Conservation (phyloP, 768 basidiomycete genomes). For the Amanita polypyramis region DNA sequence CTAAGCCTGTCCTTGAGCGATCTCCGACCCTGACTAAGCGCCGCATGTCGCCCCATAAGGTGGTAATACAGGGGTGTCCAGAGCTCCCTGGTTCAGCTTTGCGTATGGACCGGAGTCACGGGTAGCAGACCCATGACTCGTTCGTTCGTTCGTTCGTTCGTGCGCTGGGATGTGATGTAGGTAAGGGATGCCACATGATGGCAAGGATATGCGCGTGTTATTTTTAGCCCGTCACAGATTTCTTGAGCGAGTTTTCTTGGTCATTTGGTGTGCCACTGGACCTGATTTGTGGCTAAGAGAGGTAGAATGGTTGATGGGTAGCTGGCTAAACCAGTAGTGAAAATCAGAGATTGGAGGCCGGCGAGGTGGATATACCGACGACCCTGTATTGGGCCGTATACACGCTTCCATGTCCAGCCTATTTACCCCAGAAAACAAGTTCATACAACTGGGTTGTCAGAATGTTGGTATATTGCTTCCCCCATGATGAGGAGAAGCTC, state of each 20-base stretch:
- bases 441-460: neutral
- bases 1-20: too few species aligned
- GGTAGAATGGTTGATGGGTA: neutral
- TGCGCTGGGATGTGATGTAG: neutral
- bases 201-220: neutral
- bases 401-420: neutral
- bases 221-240: neutral
- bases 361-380: neutral
- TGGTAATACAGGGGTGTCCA: neutral
- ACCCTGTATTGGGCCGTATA: neutral
- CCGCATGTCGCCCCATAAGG: neutral
- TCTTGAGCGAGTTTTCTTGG: neutral
- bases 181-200: neutral
- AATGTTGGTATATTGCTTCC: neutral
- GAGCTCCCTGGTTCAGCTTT: neutral
- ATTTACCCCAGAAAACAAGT: conserved; percentile 1
- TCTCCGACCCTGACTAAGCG: neutral
- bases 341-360: neutral
- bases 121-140: neutral
- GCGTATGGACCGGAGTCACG: neutral
- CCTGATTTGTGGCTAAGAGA: neutral
- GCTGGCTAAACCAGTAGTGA: neutral
- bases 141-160: neutral
- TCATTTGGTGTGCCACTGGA: neutral
- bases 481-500: neutral